phyloP scores from a whole-genome alignment of 148 eudicot genomes.

The Chenopodium berlandieri region DNA sequence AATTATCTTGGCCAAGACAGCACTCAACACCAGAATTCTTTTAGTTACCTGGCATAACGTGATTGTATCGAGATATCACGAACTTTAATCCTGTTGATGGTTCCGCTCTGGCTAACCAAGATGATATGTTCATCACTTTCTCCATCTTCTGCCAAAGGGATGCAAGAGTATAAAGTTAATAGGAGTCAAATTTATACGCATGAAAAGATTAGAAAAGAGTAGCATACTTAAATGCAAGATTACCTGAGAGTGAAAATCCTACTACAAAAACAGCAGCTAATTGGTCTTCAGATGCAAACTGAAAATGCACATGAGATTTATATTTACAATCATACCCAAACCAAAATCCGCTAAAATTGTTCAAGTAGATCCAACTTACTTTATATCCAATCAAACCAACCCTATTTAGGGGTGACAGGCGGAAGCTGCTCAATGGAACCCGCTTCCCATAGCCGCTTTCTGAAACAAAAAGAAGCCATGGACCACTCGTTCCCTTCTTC shows the following conservation, averaged over 20 bases:
- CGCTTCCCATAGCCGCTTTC: slow-evolving; percentile 93
- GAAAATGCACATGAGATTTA: slow-evolving; percentile 12
- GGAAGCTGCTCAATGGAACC: slow-evolving; percentile 88
- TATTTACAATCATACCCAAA: not conserved
- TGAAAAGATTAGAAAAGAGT: not conserved
- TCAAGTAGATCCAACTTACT: slow-evolving; percentile 39
- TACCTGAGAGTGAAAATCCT: slow-evolving; percentile 84
- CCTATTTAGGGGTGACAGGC: slow-evolving; percentile 59
- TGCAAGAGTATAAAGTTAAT: slow-evolving; percentile 8
- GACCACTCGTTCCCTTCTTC: slow-evolving; percentile 52
- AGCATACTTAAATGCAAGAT: slow-evolving; percentile 2
- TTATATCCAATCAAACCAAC: slow-evolving; percentile 87
- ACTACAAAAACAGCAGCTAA: slow-evolving; percentile 92
- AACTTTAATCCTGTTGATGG: slow-evolving; percentile 87
- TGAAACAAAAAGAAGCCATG: slow-evolving; percentile 91
- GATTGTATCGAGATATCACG: slow-evolving; percentile 92
- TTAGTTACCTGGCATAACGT: slow-evolving; percentile 74
- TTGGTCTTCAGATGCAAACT: slow-evolving; percentile 89
- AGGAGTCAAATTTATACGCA: not conserved
- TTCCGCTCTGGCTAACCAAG: slow-evolving; percentile 93
- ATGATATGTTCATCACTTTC: slow-evolving; percentile 97
- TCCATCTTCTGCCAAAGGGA: slow-evolving; percentile 65
- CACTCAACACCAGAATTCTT: not conserved
- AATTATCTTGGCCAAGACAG: not conserved
- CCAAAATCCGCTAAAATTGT: not conserved